These are phyloP conservation scores for Xylariaceae sp. DNA, from an alignment of 2,329 filamentous ascomycete species.

Conservation along the genomic window DNA sequence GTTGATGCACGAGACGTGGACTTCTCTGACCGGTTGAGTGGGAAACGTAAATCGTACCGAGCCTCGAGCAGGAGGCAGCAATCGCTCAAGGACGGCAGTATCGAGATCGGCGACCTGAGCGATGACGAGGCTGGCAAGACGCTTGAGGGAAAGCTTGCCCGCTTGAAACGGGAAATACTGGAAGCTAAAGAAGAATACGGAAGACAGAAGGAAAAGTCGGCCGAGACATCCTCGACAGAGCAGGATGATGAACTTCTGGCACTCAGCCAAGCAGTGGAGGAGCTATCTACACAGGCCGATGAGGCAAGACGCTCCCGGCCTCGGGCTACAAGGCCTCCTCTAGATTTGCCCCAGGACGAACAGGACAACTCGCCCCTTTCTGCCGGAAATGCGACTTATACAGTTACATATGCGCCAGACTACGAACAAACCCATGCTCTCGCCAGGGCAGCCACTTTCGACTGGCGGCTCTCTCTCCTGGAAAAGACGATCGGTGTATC, in stretches of 20 bases:
- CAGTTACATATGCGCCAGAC: slow-evolving; percentile 56
- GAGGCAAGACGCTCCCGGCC: slow-evolving; percentile 19
- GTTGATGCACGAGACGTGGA: slow-evolving; percentile 76
- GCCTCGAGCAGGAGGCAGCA: slow-evolving; percentile 63
- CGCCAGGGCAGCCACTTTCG: slow-evolving; percentile 80
- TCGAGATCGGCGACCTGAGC: slow-evolving; percentile 68
- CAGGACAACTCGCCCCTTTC: slow-evolving; percentile 14
- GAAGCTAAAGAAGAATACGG: slow-evolving; percentile 48
- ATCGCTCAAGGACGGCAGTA: slow-evolving; percentile 56
- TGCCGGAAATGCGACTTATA: slow-evolving; percentile 48
- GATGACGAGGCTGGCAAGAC: slow-evolving; percentile 66
- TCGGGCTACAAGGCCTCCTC: slow-evolving; percentile 25
- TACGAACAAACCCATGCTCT: slow-evolving; percentile 67
- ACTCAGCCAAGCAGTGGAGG: slow-evolving; percentile 67
- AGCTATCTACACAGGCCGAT: slow-evolving; percentile 43
- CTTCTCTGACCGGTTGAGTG: slow-evolving; percentile 82
- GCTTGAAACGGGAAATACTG: slow-evolving; percentile 67
- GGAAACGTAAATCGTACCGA: slow-evolving; percentile 78
- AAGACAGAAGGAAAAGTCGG: slow-evolving; percentile 44
- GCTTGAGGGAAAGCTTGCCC: slow-evolving; percentile 71
- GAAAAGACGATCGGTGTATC: slow-evolving; percentile 79
- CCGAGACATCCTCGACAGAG: slow-evolving; percentile 35
- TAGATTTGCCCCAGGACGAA: slow-evolving; percentile 18
- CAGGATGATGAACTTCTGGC: slow-evolving; percentile 56
- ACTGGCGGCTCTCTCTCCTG: slow-evolving; percentile 69